Conservation (phyloP, 2,329 filamentous ascomycete genomes). For the Mycogone perniciosa region DNA sequence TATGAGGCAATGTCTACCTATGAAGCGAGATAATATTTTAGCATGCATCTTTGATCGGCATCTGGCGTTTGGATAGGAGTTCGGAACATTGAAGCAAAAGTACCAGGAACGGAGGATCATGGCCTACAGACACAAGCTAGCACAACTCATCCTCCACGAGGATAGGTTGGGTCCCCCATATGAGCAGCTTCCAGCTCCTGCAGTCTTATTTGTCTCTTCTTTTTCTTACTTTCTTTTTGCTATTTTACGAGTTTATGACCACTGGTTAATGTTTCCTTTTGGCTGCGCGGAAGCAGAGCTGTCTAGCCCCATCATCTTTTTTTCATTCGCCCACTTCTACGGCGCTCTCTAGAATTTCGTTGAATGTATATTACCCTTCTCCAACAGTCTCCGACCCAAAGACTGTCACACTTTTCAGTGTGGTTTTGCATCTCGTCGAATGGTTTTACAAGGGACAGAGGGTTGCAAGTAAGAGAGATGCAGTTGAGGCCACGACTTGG, state of each 20-base stretch:
- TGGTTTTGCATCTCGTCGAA: slow-evolving; percentile 5
- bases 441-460: slow-evolving; percentile 6
- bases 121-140: slow-evolving; percentile 10
- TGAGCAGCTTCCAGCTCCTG: not conserved
- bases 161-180: not conserved
- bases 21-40: slow-evolving; percentile 15
- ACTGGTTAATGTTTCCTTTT: slow-evolving; percentile 28
- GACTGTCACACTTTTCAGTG: slow-evolving; percentile 17
- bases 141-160: not conserved
- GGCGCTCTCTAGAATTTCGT: slow-evolving; percentile 8
- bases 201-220: slow-evolving; percentile 5
- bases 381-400: slow-evolving; percentile 22
- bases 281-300: slow-evolving; percentile 12
- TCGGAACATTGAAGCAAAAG: not conserved
- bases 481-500: not conserved
- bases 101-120: not conserved
- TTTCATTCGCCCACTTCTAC: not conserved
- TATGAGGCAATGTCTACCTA: slow-evolving; percentile 30
- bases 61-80: slow-evolving; percentile 33
- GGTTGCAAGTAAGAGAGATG: not conserved
- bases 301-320: slow-evolving; percentile 11
- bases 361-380: slow-evolving; percentile 27
- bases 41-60: slow-evolving; percentile 22
- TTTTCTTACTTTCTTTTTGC: slow-evolving; percentile 13
- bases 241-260: slow-evolving; percentile 29